These are phyloP conservation scores for Austroboletus olivaceoglutinosus DNA, from an alignment of 1,284 basidiomycete species.

Conservation along the genomic window DNA sequence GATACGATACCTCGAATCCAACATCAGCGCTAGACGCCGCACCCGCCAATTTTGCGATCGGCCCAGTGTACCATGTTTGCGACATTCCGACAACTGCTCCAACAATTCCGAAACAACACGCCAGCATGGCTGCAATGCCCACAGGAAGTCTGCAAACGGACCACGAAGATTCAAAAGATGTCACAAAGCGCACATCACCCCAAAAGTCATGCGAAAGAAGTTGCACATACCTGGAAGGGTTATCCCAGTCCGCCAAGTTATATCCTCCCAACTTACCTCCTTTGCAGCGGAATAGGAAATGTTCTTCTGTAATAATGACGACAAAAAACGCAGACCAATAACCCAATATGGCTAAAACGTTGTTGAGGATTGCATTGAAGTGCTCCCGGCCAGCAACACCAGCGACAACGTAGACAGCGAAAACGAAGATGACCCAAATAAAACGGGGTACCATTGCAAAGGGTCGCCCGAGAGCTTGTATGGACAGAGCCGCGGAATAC, in stretches of 20 bases:
- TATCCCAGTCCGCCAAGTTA: slow-evolving; percentile 54
- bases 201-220: background rate
- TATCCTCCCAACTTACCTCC: slow-evolving; percentile 49
- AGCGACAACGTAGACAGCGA: slow-evolving; percentile 55
- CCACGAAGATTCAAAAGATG: background rate
- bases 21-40: slow-evolving; percentile 49
- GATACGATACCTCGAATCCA: slow-evolving; percentile 50
- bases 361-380: slow-evolving; percentile 56
- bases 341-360: slow-evolving; percentile 53
- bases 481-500: slow-evolving; percentile 54
- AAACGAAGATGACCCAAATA: slow-evolving; percentile 55
- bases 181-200: too few species aligned
- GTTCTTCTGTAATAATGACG: slow-evolving; percentile 57
- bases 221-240: slow-evolving; percentile 38
- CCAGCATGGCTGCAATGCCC: slow-evolving; percentile 53
- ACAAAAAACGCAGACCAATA: slow-evolving; percentile 67
- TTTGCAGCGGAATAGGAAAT: slow-evolving; percentile 51
- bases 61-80: slow-evolving; percentile 53
- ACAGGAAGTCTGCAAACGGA: slow-evolving; percentile 44
- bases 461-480: slow-evolving; percentile 53
- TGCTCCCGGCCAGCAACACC: slow-evolving; percentile 62
- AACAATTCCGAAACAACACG: slow-evolving; percentile 46
- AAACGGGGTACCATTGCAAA: slow-evolving; percentile 59
- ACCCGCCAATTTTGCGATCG: slow-evolving; percentile 45
- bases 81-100: slow-evolving; percentile 53